These are phyloP conservation scores for Fusarium nanum DNA, from an alignment of 2,329 filamentous ascomycete genomes.

Conservation along the genomic window DNA sequence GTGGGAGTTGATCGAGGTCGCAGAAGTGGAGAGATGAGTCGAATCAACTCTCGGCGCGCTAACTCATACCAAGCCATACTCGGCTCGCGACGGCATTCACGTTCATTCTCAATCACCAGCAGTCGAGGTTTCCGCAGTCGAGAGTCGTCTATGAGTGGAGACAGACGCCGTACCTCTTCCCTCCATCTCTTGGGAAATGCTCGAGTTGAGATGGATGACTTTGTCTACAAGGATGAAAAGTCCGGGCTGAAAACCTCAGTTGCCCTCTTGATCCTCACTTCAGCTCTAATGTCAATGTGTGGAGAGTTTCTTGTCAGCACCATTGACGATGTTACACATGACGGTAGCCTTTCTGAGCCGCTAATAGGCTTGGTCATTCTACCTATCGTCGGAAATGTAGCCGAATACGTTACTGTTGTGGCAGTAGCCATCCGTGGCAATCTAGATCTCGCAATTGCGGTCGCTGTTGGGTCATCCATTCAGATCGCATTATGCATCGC, in stretches of 20 bases:
- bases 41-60: too few relatives aligned
- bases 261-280: slow-evolving; percentile 63
- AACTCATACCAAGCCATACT: neutral
- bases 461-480: slow-evolving; percentile 69
- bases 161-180: neutral
- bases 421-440: slow-evolving; percentile 69
- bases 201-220: neutral
- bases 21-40: neutral
- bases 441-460: slow-evolving; percentile 70
- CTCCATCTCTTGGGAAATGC: neutral
- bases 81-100: neutral
- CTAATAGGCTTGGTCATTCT: slow-evolving; percentile 73
- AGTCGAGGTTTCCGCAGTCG: neutral
- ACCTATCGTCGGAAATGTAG: slow-evolving; percentile 71
- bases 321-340: slow-evolving; percentile 65
- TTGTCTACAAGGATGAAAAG: neutral
- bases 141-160: neutral
- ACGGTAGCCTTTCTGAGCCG: slow-evolving; percentile 62
- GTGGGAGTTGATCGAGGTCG: neutral
- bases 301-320: slow-evolving; percentile 70
- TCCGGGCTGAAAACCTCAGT: slow-evolving; percentile 55
- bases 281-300: slow-evolving; percentile 66
- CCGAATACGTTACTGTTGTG: slow-evolving; percentile 70
- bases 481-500: slow-evolving; percentile 72
- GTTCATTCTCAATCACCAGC: neutral